Base-by-base conservation (phyloP, 805 yeast species). In the Candida orba region DNA sequence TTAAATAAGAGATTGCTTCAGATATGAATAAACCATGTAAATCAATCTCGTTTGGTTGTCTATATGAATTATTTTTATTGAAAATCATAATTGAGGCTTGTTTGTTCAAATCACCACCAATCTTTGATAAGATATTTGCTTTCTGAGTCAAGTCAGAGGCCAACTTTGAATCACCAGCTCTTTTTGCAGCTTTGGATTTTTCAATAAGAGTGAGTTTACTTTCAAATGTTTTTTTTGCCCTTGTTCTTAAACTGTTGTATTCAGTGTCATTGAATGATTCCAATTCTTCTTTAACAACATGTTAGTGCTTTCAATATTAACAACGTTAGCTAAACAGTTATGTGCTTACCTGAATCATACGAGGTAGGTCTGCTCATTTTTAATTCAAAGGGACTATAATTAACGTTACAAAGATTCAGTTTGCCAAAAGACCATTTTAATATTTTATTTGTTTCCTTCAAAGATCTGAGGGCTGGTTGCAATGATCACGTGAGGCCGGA, bases 31-130 rank as follows among this genome's bases (percentile, higher is more conserved):
- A 67, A 0, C 98, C 97, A 62, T 91, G 98, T 41, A 91, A 70
- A 65, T 91, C 98, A 49, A 91, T 87, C 63, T 91, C 97, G 60
- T 87, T 82, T 24, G 71, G 71, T 29, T 75, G 79, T 13, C 90
- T 81, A 58, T 88, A 96, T 33, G 85, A 75, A 58, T 91, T 91
- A 62, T 91, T 90, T 50, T 83, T 89, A 34, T 80, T 68, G 61
- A 90, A 90, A 1, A 86, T 95, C 56, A 81, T 87, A 59, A 80
- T 87, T 1, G 96, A 96, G 4, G 98, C 98, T 62, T 80, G 77
- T 13, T 69, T 65, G 64, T 89, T 89, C 58, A 71, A 77, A 32
- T 68, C 60, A 36, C 87, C 95, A 33, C 87, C 93, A 51, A 79
- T 65, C 0, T 56, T 63, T 25, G 68, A 69, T 46, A 77, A 77